Percentiles rank a stretch among this genome's conserved stretches.
Evolutionary conservation across 179 eudicot genomes (phyloP).

Genomic region (Spergularia azorica): DNA sequence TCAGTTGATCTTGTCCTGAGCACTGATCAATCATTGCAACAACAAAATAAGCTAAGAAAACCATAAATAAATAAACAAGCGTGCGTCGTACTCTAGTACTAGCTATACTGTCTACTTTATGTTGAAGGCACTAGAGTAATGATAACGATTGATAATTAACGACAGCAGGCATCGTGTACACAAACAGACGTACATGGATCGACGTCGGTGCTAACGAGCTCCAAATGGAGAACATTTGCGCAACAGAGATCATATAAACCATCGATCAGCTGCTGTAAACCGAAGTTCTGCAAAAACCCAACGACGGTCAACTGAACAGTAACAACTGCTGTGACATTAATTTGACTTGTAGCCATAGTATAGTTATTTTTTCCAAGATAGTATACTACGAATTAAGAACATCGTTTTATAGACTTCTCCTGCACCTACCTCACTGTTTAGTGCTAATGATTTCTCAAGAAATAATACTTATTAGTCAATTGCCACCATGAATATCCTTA

Average conservation of each 20-base stretch:
- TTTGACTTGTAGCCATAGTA: slow-evolving; percentile 7
- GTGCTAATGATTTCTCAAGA: too few species aligned
- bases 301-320: slow-evolving; percentile 22
- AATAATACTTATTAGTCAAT: too few species aligned
- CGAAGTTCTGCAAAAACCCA: slow-evolving; percentile 29
- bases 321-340: slow-evolving; percentile 33
- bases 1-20: slow-evolving; percentile 36
- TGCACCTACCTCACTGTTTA: too few species aligned
- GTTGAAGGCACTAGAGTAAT: not conserved
- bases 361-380: not conserved
- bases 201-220: slow-evolving; percentile 45
- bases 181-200: slow-evolving; percentile 41
- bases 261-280: slow-evolving; percentile 33
- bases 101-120: too few species aligned
- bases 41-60: not conserved
- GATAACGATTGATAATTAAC: too few species aligned
- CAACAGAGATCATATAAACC: slow-evolving; percentile 34
- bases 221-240: slow-evolving; percentile 40
- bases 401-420: not conserved
- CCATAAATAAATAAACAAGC: not conserved
- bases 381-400: not conserved
- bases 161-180: not conserved
- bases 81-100: too few species aligned
- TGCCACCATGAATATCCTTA: too few species aligned
- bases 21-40: not conserved